Base-by-base conservation (phyloP, 2,329 filamentous ascomycete species). In the Claviceps spartinae region DNA sequence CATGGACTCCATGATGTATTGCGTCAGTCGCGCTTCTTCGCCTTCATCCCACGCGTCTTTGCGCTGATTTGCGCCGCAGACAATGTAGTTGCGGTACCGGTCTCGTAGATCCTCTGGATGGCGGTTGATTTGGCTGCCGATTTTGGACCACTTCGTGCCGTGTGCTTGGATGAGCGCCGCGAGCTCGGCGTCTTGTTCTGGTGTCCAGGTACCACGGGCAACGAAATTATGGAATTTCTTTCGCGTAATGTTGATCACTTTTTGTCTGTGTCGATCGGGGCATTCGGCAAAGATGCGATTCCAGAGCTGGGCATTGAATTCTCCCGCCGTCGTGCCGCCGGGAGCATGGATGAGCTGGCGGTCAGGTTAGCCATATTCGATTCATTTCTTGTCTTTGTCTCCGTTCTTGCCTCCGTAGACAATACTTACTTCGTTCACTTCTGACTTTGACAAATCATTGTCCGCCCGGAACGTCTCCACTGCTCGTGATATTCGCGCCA, bases 1-100 rank as follows among this genome's bases (percentile, higher is more conserved):
- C 47, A 84, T 67, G 6, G 75, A 73, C 11, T 77, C 68, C 13
- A 74, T 65, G 3, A 88, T 76, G 9, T 74, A 72, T 1, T 68
- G 62, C 1, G 71, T 69, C 26, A 87, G 67, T 9, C 62, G 66
- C 0, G 67, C 64, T 59, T 85, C 81, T 59, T 89, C 85, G 0
- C 74, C 70, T 18, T 75, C 65, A 1, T 69, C 72, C 85, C 86
- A 89, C 1, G 67, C 64, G 37, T 77, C 75, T 43, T 70, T 75
- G 36, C 72, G 72, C 52, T 71, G 69, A 0, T 71, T 73, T 5
- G 75, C 70, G 20, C 76, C 76, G 51, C 78, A 82, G 46, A 82
- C 68, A 22, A 85, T 67, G 59, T 84, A 81, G 59, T 87, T 85
- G 41, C 81, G 74, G 71, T 82, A 86, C 3, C 85, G 79, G 62